Base-by-base conservation (phyloP, 2,329 filamentous ascomycete species). In the Neonectria faginata region DNA sequence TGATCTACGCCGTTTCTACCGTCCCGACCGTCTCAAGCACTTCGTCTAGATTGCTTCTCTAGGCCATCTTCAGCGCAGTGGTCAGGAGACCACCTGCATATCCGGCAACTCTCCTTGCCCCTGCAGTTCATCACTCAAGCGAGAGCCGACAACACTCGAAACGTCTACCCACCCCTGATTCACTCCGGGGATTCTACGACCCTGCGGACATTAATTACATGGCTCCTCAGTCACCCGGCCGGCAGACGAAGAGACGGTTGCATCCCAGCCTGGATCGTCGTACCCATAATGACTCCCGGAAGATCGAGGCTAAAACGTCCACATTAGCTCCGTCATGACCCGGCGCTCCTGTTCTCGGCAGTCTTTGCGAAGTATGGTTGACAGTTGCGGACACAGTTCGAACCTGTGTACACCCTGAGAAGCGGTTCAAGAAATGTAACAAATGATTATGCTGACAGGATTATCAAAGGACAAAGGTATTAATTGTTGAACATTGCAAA, bases 1-100 rank as follows among this genome's bases (percentile, higher is more conserved):
- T 53, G 57, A 39, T 53, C 48, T 27, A 10, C 48, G 14, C 57
- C 48, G 47, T 45, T 27, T 52, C 48, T 44, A 53, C 48, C 57
- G 48, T 53, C 39, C 39, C 42, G 36, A 59, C 45, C 56, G 56
- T 41, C 44, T 7, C 10, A 16, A 41, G 44, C 55, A 22, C 14
- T 33, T 29, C 20, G 31, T n/a, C 36, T 33, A 8, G 6, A 11
- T 25, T 25, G 22, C 20, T 51, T 14, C 31, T 20, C 18, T 27
- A 22, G 25, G 25, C 25, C 25, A 7, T 16, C 22, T 39, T 42
- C 25, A 33, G 12, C 31, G n/a, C 48, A n/a, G n/a, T 44, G 29
- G 22, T 29, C 45, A 41, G 20, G 47, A 31, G 45, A 58, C n/a
- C 3, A 3, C 10, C 39, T 44, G 39, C 57, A 45, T 45, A n/a